Percentiles rank a stretch among this genome's conserved stretches.
These are phyloP conservation scores for Neonectria punicea DNA, from an alignment of 2,329 filamentous ascomycete species.

Conservation along the genomic window DNA sequence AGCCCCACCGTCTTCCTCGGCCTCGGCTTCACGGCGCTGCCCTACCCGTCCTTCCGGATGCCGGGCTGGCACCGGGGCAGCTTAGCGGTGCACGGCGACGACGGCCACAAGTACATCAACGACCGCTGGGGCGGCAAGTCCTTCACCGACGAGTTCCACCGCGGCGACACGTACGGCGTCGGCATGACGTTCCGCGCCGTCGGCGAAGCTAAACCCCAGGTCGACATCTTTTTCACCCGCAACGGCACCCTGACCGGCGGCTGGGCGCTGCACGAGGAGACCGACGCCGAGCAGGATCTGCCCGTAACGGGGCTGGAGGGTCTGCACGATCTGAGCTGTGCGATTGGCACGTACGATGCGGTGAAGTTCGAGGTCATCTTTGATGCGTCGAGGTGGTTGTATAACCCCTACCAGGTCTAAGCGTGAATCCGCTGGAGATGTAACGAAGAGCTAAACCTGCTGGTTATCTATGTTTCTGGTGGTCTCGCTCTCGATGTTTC, in stretches of 20 bases:
- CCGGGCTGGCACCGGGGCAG: slow-evolving; percentile 85
- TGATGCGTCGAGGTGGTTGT: slow-evolving; percentile 68
- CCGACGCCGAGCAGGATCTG: slow-evolving; percentile 69
- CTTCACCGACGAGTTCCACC: slow-evolving; percentile 72
- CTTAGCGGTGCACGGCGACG: slow-evolving; percentile 81
- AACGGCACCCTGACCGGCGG: slow-evolving; percentile 68
- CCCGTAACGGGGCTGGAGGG: slow-evolving; percentile 76
- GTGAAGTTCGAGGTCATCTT: slow-evolving; percentile 76
- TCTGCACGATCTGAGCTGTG: slow-evolving; percentile 75
- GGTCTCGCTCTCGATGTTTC: background rate
- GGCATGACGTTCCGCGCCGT: slow-evolving; percentile 70
- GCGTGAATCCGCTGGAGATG: background rate
- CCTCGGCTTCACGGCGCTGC: slow-evolving; percentile 76
- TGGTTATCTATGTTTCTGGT: background rate
- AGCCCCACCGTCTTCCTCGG: slow-evolving; percentile 65
- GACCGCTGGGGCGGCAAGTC: slow-evolving; percentile 77
- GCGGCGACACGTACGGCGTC: slow-evolving; percentile 75
- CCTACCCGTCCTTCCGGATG: slow-evolving; percentile 80
- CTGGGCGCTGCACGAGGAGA: slow-evolving; percentile 82
- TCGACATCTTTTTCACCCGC: slow-evolving; percentile 72
- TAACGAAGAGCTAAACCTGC: background rate
- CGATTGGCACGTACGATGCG: slow-evolving; percentile 76
- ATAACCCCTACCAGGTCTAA: slow-evolving; percentile 45
- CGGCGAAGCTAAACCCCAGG: slow-evolving; percentile 42
- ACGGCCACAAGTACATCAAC: slow-evolving; percentile 80